Conservation (phyloP, 441 rosid species). For the Theobroma grandiflorum region DNA sequence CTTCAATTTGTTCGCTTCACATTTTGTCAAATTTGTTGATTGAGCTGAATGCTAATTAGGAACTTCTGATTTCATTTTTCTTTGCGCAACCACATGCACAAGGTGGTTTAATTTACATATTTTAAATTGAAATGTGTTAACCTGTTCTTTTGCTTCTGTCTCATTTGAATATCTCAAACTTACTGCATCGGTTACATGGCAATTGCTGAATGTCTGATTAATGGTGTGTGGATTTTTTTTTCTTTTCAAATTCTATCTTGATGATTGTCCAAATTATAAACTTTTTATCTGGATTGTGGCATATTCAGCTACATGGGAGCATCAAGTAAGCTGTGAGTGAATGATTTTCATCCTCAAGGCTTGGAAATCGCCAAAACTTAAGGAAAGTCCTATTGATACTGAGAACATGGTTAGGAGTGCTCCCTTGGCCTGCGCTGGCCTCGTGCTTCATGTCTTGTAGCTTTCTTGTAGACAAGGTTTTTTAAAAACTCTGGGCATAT, state of each 20-base stretch:
- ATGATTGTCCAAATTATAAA: background rate
- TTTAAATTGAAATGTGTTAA: too few relatives aligned
- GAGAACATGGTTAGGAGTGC: constrained; percentile 11
- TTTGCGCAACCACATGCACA: background rate
- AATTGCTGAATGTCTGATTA: background rate
- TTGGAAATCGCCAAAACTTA: constrained; percentile 11
- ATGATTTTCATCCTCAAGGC: background rate
- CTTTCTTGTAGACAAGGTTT: constrained; percentile 19
- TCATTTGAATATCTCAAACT: background rate
- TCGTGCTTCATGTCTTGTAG: constrained; percentile 22
- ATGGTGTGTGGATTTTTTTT: too few relatives aligned
- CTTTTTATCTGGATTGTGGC: constrained; percentile 10
- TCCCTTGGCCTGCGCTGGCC: background rate
- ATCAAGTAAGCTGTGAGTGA: background rate
- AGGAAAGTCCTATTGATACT: background rate
- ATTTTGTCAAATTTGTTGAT: too few relatives aligned
- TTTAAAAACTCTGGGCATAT: background rate
- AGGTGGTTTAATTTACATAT: background rate
- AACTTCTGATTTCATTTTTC: background rate
- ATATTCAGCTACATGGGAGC: constrained; percentile 24
- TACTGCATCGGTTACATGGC: background rate
- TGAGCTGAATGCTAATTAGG: background rate
- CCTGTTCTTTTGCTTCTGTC: background rate
- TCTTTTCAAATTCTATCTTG: background rate
- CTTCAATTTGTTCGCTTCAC: too few relatives aligned